Conservation (phyloP, 2,329 filamentous ascomycete genomes). For the Xylariaceae sp. region DNA sequence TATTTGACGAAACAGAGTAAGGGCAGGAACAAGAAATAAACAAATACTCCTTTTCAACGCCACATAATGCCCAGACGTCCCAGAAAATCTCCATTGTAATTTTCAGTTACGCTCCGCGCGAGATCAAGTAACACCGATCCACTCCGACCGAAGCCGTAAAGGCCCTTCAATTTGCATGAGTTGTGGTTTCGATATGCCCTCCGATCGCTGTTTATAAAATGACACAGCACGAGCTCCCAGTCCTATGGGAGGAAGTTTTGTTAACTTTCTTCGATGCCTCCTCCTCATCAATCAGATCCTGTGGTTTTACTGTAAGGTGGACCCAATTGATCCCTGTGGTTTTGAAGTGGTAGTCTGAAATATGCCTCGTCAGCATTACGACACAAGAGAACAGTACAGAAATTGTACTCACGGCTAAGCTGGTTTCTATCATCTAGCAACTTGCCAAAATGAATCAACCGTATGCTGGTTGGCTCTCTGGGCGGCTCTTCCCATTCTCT, state of each 20-base stretch:
- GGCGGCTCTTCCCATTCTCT: constrained; percentile 88
- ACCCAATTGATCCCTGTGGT: constrained; percentile 63
- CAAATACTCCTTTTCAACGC: constrained; percentile 19
- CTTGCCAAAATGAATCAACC: constrained; percentile 88
- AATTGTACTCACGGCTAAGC: constrained; percentile 69
- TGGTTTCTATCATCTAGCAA: constrained; percentile 83
- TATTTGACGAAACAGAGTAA: too few relatives aligned
- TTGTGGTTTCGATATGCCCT: neutral
- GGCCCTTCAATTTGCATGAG: too few relatives aligned
- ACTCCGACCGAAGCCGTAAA: too few relatives aligned
- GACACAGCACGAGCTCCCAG: constrained; percentile 32
- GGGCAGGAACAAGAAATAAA: too few relatives aligned
- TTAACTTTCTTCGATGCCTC: constrained; percentile 61
- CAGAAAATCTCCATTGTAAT: constrained; percentile 3
- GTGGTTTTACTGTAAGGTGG: constrained; percentile 74
- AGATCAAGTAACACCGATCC: too few relatives aligned
- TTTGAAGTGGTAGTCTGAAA: constrained; percentile 63
- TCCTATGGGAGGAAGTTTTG: constrained; percentile 25
- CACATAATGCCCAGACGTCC: constrained; percentile 17
- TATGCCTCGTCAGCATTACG: constrained; percentile 1
- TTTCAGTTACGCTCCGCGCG: too few relatives aligned
- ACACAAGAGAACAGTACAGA: neutral
- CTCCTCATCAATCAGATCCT: constrained; percentile 68
- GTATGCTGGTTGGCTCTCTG: constrained; percentile 81
- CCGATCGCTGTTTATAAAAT: constrained; percentile 27